These are phyloP conservation scores for Malus asiatica DNA, from an alignment of 306 rosid species.

Conservation along the genomic window DNA sequence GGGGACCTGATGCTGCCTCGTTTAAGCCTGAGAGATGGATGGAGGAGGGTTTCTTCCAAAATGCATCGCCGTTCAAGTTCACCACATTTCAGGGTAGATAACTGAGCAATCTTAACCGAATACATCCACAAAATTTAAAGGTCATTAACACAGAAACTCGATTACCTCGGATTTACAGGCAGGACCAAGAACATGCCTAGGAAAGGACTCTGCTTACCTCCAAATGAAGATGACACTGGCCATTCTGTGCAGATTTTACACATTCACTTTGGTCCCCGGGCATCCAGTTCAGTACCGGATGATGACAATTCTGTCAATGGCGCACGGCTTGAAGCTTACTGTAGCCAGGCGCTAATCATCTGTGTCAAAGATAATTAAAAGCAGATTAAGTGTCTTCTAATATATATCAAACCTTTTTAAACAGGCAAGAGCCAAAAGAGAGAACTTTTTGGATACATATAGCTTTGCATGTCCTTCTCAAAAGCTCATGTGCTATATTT, in stretches of 20 bases:
- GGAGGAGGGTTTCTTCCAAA: slow-evolving; percentile 51
- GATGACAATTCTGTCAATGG: slow-evolving; percentile 96
- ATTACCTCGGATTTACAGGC: slow-evolving; percentile 39
- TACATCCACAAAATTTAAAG: background rate
- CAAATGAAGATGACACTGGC: slow-evolving; percentile 91
- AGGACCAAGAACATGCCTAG: slow-evolving; percentile 90
- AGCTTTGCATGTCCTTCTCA: background rate
- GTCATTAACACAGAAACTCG: background rate
- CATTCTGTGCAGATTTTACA: slow-evolving; percentile 80
- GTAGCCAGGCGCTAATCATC: slow-evolving; percentile 33
- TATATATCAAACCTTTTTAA: background rate
- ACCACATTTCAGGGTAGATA: slow-evolving; percentile 78
- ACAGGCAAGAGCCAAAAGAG: background rate
- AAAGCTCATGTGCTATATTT: background rate
- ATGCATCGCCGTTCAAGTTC: slow-evolving; percentile 85
- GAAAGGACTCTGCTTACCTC: slow-evolving; percentile 91
- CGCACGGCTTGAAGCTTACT: slow-evolving; percentile 70
- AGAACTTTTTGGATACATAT: background rate
- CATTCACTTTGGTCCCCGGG: slow-evolving; percentile 58
- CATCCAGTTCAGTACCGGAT: slow-evolving; percentile 66
- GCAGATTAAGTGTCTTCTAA: slow-evolving; percentile 1
- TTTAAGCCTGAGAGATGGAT: slow-evolving; percentile 89
- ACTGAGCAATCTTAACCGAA: background rate
- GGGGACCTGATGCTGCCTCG: slow-evolving; percentile 79
- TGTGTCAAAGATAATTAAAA: background rate